Base-by-base conservation (phyloP, 192 early-diverging fungal species). In the Coemansia sp. region DNA sequence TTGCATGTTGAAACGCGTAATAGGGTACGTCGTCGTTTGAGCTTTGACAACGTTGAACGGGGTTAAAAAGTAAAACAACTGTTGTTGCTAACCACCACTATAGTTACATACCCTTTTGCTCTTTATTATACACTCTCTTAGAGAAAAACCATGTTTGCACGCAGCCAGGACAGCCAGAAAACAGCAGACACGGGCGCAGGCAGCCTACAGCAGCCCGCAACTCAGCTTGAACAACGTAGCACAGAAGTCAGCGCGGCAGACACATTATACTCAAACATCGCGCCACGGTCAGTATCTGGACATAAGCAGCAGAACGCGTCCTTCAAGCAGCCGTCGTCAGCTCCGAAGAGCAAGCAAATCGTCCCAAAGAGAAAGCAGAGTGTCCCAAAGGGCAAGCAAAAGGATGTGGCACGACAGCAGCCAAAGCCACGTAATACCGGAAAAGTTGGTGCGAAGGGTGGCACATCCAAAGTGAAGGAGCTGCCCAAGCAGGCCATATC, bases 81-180 rank as follows among this genome's bases (percentile, higher is more conserved):
- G 0, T 48, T 48, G 49, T 52, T 9, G 9, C 10, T 52, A 52
- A 52, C 5, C 23, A 15, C 9, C 23, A 9, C 38, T 5, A 40
- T 40, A 40, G 7, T 13, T 11, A 2, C 4, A 48, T 48, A 17
- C 19, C 17, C 11, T 48, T 20, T 48, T 48, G 15, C 49, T 25
- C 22, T 10, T 11, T 25, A 52, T 25, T 25, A 25, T 48, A 48
- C 6, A 17, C 15, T n/a, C 33, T 17, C n/a, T 9, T 46, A 33
- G 33, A 11, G 38, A 1, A 40, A 40, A 40, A 40, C 1, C 42
- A 76, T 76, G 74, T 67, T 76, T 70, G 52, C 61, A 34, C 74
- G 65, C 25, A 70, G 52, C 56, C 52, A 59, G 32, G 70, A 73
- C 43, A 54, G 61, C 6, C 43, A 25, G 35, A 58, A 67, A 33